These are phyloP conservation scores for Penicillium decumbens DNA, from an alignment of 2,329 filamentous ascomycete species.

Conservation along the genomic window DNA sequence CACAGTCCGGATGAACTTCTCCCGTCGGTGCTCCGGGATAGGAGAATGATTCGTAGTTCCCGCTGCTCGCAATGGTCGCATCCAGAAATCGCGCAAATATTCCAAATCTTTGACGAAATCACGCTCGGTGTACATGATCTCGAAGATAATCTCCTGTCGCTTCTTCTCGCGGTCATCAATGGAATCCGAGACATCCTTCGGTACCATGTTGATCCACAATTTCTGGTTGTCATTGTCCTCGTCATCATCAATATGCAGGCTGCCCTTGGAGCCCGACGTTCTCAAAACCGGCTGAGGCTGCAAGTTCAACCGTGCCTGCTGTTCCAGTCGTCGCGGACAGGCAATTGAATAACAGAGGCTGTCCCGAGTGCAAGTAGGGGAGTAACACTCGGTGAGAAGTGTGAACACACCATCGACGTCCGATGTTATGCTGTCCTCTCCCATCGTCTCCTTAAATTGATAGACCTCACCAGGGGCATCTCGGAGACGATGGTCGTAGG, in stretches of 20 bases:
- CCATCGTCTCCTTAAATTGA: slow-evolving; percentile 88
- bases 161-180: slow-evolving; percentile 92
- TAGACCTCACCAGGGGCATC: slow-evolving; percentile 95
- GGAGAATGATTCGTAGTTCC: slow-evolving; percentile 64
- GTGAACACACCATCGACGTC: slow-evolving; percentile 96
- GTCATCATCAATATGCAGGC: slow-evolving; percentile 67
- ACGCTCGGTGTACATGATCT: slow-evolving; percentile 96
- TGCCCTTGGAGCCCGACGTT: slow-evolving; percentile 63
- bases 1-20: slow-evolving; percentile 87
- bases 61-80: slow-evolving; percentile 77
- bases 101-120: slow-evolving; percentile 99
- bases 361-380: slow-evolving; percentile 91
- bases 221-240: slow-evolving; percentile 93
- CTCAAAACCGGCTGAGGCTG: slow-evolving; percentile 87
- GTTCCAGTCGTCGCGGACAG: slow-evolving; percentile 86
- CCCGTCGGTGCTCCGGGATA: slow-evolving; percentile 79
- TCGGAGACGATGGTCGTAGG: slow-evolving; percentile 90
- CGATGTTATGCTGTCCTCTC: slow-evolving; percentile 64
- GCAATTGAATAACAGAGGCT: slow-evolving; percentile 97
- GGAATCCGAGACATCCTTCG: slow-evolving; percentile 87
- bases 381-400: slow-evolving; percentile 93
- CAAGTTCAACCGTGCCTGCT: slow-evolving; percentile 88
- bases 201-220: slow-evolving; percentile 97
- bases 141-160: slow-evolving; percentile 94
- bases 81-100: slow-evolving; percentile 98